These are phyloP conservation scores for Lyophyllum shimeji DNA, from an alignment of 768 basidiomycete species.

Conservation along the genomic window DNA sequence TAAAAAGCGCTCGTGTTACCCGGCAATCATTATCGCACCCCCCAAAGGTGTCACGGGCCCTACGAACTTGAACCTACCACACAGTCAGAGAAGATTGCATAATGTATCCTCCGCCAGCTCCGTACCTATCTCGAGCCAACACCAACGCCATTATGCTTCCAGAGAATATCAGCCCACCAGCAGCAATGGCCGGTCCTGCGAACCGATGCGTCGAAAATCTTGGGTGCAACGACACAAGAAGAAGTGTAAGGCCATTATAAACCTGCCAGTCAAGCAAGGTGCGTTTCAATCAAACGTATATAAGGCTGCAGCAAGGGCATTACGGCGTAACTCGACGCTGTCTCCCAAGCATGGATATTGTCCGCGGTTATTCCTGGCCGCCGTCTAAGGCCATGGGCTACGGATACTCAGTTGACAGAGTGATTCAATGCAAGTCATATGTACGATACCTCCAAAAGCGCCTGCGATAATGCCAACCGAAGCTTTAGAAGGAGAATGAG, in stretches of 20 bases:
- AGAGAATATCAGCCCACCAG: conserved; percentile 60
- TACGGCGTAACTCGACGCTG: conserved; percentile 65
- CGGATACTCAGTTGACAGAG: background rate
- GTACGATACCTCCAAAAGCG: conserved; percentile 55
- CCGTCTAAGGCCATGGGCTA: conserved; percentile 57
- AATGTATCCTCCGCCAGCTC: background rate
- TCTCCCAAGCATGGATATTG: conserved; percentile 58
- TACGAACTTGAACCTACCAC: conserved; percentile 42
- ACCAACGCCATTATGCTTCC: conserved; percentile 59
- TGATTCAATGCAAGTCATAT: background rate
- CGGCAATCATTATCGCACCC: conserved; percentile 62
- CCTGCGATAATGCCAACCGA: conserved; percentile 55
- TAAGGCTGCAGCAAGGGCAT: conserved; percentile 12
- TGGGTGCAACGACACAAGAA: conserved; percentile 62
- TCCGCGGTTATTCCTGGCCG: conserved; percentile 48
- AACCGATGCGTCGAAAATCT: conserved; percentile 60
- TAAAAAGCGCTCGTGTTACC: conserved; percentile 40
- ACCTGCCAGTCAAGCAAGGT: conserved; percentile 39
- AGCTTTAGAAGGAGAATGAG: conserved; percentile 21
- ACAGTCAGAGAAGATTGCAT: conserved; percentile 20
- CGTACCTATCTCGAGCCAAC: conserved; percentile 38
- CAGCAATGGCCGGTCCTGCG: conserved; percentile 64
- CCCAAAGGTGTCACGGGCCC: conserved; percentile 72
- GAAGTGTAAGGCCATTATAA: conserved; percentile 65
- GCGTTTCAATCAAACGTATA: background rate